Evolutionary conservation across 805 yeast genomes (phyloP).

Genomic region (Metschnikowia hibisci): DNA sequence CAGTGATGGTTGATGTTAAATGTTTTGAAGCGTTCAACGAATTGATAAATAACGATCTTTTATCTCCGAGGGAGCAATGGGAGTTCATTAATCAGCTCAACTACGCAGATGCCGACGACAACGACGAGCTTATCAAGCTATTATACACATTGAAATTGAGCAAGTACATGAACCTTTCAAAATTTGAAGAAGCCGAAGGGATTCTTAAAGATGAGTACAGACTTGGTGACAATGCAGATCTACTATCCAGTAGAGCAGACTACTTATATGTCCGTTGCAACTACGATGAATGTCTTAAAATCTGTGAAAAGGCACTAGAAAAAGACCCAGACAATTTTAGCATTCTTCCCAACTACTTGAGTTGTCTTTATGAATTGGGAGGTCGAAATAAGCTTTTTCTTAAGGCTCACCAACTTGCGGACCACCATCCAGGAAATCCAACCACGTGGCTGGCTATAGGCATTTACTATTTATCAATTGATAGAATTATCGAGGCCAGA

Average conservation of each 20-base stretch:
- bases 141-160: slow-evolving; percentile 74
- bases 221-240: slow-evolving; percentile 64
- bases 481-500: slow-evolving; percentile 76
- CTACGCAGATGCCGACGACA: slow-evolving; percentile 72
- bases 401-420: slow-evolving; percentile 81
- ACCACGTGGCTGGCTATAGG: slow-evolving; percentile 93
- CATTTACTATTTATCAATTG: slow-evolving; percentile 74
- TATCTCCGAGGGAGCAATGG: slow-evolving; percentile 88
- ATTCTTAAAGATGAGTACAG: slow-evolving; percentile 68
- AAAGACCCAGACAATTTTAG: slow-evolving; percentile 70
- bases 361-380: slow-evolving; percentile 81
- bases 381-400: slow-evolving; percentile 77
- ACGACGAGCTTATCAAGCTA: slow-evolving; percentile 72
- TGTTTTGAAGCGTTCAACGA: slow-evolving; percentile 92
- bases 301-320: slow-evolving; percentile 60
- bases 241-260: slow-evolving; percentile 67
- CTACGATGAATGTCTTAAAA: slow-evolving; percentile 67
- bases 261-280: slow-evolving; percentile 68
- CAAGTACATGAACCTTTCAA: slow-evolving; percentile 59
- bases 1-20: slow-evolving; percentile 80
- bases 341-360: slow-evolving; percentile 71
- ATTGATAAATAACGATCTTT: slow-evolving; percentile 62
- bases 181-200: slow-evolving; percentile 61
- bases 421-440: slow-evolving; percentile 72
- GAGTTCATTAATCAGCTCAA: slow-evolving; percentile 60